These are phyloP conservation scores for Botrytis squamosa DNA, from an alignment of 2,329 filamentous ascomycete genomes.

Conservation along the genomic window DNA sequence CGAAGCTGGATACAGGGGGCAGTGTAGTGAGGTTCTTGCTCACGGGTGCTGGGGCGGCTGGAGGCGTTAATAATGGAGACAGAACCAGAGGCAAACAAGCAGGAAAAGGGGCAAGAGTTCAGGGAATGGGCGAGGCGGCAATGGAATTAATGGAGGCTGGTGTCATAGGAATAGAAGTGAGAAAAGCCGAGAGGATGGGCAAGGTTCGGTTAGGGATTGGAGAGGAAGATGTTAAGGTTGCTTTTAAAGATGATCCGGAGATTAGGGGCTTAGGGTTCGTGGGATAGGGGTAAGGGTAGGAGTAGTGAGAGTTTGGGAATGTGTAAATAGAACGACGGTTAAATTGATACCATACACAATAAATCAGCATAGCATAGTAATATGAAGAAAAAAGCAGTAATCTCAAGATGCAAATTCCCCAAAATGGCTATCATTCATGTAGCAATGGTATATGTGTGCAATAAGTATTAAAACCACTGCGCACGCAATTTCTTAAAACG, in stretches of 20 bases:
- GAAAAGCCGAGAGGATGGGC: conserved; percentile 79
- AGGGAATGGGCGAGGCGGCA: conserved; percentile 68
- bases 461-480: neutral
- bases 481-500: neutral
- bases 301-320: neutral
- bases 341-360: neutral
- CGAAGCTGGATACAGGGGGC: conserved; percentile 57
- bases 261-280: conserved; percentile 56
- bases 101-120: conserved; percentile 44
- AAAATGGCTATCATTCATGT: neutral
- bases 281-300: conserved; percentile 5
- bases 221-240: conserved; percentile 84
- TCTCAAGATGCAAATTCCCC: neutral
- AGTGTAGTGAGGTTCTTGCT: conserved; percentile 60
- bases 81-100: neutral
- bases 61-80: neutral
- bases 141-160: conserved; percentile 84
- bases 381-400: neutral
- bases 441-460: neutral
- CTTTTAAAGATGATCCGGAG: conserved; percentile 83
- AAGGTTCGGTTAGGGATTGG: conserved; percentile 83
- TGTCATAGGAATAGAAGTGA: conserved; percentile 78
- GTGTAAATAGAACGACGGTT: neutral
- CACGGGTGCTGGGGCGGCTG: neutral
- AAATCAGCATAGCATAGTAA: too few relatives aligned